Percentiles rank a stretch among this genome's conserved stretches.
Evolutionary conservation across 2,329 filamentous ascomycete genomes (phyloP).

Genomic region (Didymellaceae sp.): DNA sequence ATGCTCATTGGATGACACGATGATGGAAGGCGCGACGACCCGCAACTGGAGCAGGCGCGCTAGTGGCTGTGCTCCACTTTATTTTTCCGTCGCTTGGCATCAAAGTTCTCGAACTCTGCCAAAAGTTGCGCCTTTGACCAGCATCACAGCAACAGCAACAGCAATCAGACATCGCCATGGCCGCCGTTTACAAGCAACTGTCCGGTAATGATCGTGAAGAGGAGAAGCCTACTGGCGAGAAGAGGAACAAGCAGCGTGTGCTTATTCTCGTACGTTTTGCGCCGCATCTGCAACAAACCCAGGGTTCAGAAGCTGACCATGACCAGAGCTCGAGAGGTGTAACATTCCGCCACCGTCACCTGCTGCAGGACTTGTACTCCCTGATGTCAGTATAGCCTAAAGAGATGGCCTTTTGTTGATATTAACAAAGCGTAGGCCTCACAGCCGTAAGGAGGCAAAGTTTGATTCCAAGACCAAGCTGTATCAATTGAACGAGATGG

Average conservation of each 20-base stretch:
- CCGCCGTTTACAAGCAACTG: constrained; percentile 64
- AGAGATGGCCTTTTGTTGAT: background rate
- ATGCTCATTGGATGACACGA: constrained; percentile 28
- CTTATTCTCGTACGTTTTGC: constrained; percentile 68
- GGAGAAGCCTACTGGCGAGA: constrained; percentile 42
- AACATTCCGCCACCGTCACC: constrained; percentile 91
- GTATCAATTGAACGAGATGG: constrained; percentile 51
- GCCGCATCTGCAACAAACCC: too few species aligned
- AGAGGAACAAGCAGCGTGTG: constrained; percentile 65
- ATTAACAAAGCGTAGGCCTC: constrained; percentile 59
- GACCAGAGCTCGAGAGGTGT: constrained; percentile 80
- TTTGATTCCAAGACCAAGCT: constrained; percentile 95
- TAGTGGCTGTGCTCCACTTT: constrained; percentile 3
- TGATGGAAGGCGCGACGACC: constrained; percentile 32
- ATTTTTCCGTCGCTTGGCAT: constrained; percentile 28
- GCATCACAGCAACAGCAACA: constrained; percentile 19
- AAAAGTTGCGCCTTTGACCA: constrained; percentile 18
- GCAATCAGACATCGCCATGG: constrained; percentile 50
- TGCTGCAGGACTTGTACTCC: constrained; percentile 85
- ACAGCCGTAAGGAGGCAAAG: constrained; percentile 93
- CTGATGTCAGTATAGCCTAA: constrained; percentile 63
- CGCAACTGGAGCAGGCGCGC: constrained; percentile 14
- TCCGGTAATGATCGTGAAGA: constrained; percentile 50
- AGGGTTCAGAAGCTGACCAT: constrained; percentile 25
- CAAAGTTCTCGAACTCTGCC: constrained; percentile 35